A percentile compares a stretch with the other conserved stretches of the same genome.
These are phyloP conservation scores for Barnettozyma salicaria DNA, from an alignment of 805 yeast genomes.

Conservation along the genomic window DNA sequence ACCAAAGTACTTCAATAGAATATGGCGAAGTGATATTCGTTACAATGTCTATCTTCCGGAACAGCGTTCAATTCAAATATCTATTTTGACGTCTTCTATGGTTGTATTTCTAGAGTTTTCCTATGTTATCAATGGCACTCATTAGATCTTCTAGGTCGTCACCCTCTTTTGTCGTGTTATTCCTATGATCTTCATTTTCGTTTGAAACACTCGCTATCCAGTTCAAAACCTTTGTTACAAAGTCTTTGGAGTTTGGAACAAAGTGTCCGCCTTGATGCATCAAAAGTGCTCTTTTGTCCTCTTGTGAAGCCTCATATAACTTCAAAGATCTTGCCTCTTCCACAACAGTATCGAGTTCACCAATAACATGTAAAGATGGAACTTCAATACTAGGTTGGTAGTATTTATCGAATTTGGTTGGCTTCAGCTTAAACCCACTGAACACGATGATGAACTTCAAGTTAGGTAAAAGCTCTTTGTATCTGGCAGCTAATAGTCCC, in stretches of 20 bases:
- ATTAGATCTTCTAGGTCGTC: constrained; percentile 31
- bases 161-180: constrained; percentile 6
- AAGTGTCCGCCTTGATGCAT: constrained; percentile 96
- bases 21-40: too few relatives aligned
- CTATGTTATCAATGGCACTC: constrained; percentile 35
- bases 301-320: constrained; percentile 47
- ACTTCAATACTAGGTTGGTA: constrained; percentile 18
- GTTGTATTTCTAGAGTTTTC: too few relatives aligned
- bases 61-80: too few relatives aligned
- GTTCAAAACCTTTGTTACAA: constrained; percentile 28
- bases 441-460: constrained; percentile 37
- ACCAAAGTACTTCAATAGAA: too few relatives aligned
- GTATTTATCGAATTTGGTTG: constrained; percentile 20
- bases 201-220: constrained; percentile 27
- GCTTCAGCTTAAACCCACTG: constrained; percentile 49
- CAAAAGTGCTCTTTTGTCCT: constrained; percentile 38
- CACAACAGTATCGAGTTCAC: constrained; percentile 86
- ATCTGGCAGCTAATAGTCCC: constrained; percentile 51
- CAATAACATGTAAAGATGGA: constrained; percentile 65
- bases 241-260: constrained; percentile 75
- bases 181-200: constrained; percentile 3
- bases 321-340: constrained; percentile 57
- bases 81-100: too few relatives aligned
- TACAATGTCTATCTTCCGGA: too few relatives aligned
- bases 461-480: constrained; percentile 39